phyloP scores from a whole-genome alignment of 352 stramenopile species.

The Phytopythium boreale region DNA sequence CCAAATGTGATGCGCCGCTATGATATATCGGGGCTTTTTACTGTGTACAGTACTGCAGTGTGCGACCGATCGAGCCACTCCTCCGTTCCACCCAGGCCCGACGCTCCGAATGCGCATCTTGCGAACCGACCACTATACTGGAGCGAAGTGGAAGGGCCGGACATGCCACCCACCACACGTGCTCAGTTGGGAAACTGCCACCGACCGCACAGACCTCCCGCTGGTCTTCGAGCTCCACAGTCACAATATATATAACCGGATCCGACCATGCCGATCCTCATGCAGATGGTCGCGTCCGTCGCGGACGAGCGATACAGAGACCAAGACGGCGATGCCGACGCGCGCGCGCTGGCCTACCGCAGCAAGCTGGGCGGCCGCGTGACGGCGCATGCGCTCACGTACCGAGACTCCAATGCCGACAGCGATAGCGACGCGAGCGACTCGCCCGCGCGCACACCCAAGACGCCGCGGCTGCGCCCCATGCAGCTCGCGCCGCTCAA shows the following conservation, averaged over 20 bases:
- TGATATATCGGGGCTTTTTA: slow-evolving; percentile 7
- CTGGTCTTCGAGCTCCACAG: not conserved
- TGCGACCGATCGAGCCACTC: no score
- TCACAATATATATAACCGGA: not conserved
- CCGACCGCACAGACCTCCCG: not conserved
- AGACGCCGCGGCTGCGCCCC: slow-evolving; percentile 1
- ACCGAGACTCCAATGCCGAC: not conserved
- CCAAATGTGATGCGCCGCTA: not conserved
- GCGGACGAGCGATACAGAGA: slow-evolving; percentile 2
- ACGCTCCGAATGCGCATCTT: not conserved
- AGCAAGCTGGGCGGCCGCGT: not conserved
- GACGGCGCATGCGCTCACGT: not conserved
- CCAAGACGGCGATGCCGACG: not conserved
- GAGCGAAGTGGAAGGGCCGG: not conserved
- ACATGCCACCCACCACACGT: not conserved
- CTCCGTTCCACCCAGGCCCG: no score
- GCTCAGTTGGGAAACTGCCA: not conserved
- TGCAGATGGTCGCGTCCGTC: not conserved
- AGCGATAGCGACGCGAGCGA: not conserved
- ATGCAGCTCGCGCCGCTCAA: slow-evolving; percentile 8
- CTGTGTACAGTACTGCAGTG: not conserved
- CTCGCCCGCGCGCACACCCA: slow-evolving; percentile 1
- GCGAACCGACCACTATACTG: slow-evolving; percentile 1
- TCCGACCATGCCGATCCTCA: slow-evolving; percentile 1
- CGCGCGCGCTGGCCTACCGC: not conserved